These are phyloP conservation scores for Cercospora brassicicola DNA, from an alignment of 2,329 filamentous ascomycete genomes.

Conservation along the genomic window DNA sequence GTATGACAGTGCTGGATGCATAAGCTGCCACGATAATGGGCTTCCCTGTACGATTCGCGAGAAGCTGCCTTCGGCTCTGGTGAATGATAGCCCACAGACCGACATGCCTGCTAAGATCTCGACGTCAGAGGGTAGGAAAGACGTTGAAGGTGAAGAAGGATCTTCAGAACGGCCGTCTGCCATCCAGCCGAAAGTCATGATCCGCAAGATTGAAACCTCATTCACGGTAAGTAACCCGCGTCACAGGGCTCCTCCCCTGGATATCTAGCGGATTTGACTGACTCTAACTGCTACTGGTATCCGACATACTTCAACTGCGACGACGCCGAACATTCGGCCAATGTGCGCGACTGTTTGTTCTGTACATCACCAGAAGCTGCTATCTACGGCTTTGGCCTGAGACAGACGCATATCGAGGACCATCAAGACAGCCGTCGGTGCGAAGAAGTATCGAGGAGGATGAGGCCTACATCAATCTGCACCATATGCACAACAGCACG, in stretches of 20 bases:
- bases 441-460: background rate
- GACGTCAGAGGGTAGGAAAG: background rate
- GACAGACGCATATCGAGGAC: constrained; percentile 37
- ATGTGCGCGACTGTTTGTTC: constrained; percentile 43
- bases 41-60: constrained; percentile 11
- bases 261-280: background rate
- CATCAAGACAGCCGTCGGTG: constrained; percentile 23
- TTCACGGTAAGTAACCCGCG: constrained; percentile 29
- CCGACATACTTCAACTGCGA: constrained; percentile 44
- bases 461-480: constrained; percentile 23
- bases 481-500: constrained; percentile 40
- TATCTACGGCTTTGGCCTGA: constrained; percentile 40
- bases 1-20: constrained; percentile 5
- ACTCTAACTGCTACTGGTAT: constrained; percentile 28
- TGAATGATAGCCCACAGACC: background rate
- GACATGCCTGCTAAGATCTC: background rate
- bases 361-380: constrained; percentile 42
- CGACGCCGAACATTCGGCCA: constrained; percentile 11
- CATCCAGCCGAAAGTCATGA: constrained; percentile 9
- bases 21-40: constrained; percentile 2
- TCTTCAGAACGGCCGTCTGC: background rate
- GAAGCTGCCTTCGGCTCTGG: background rate
- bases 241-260: background rate
- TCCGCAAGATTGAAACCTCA: constrained; percentile 38
- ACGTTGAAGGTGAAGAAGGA: background rate